Evolutionary conservation across 176 grass and related monocot species (phyloP), one percentile per base, ranked within the genome.

Genomic region (barley (Hordeum vulgare)): DNA sequence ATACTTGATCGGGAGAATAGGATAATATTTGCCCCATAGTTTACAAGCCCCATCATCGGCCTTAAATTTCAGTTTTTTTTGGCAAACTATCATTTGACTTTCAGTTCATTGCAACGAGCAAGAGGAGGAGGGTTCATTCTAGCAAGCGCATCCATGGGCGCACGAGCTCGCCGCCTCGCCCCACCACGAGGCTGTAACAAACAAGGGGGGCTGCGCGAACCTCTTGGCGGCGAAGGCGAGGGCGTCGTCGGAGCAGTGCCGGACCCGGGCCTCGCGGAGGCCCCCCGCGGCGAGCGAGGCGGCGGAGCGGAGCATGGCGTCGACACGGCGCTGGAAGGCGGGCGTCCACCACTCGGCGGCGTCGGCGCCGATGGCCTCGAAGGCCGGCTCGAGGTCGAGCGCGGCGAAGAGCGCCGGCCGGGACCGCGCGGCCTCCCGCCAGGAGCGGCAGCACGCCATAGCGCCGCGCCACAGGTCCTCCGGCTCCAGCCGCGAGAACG

Each of bases 281-380:
- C 37, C 85, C 59, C 89, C 92, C 20, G 65, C 85, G 11, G 96
- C 87, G 56, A 91, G 74, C 61, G 80, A 84, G 23, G 89, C 89
- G 45, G 86, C 82, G 35, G 86, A 93, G 42, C 89, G 90, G 74
- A 98, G 85, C 96, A 95, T 98, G 18, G 75, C 81, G 79, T 98
- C 96, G 28, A 95, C 73, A 34, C 96, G 92, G 71, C 90, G 85
- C 85, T 97, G 90, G 85, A 98, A 98, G 58, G 92, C 89, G 64
- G 96, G 96, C 13, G 90, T 98, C 96, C 96, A 98, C 96, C 92
- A 98, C 60, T 69, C 72, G 21, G 90, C 76, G 1, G 61, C 53
- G 14, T 93, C 96, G 2, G 85, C n/a, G 12, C 82, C 66, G 18
- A 86, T 63, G 61, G 72, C 56, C 37, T 88, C 90, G 56, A 98